Percentiles rank a stretch among this genome's conserved stretches.
These are phyloP conservation scores for Amanita exitialis DNA, from an alignment of 768 basidiomycete genomes.

Conservation along the genomic window DNA sequence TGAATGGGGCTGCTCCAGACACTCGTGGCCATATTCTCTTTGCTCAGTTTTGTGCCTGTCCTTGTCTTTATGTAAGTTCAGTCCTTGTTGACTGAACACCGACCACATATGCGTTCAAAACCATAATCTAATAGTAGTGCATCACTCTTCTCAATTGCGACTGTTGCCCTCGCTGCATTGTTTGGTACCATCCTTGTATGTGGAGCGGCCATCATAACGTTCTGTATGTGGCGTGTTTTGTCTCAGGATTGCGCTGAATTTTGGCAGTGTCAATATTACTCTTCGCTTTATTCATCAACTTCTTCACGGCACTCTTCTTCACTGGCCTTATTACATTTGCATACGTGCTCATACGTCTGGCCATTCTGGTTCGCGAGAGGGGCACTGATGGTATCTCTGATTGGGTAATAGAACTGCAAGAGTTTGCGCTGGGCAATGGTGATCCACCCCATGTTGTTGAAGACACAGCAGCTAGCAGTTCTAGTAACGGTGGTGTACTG, in stretches of 20 bases:
- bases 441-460: background rate
- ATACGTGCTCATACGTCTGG: slow-evolving; percentile 24
- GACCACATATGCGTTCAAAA: background rate
- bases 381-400: slow-evolving; percentile 18
- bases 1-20: slow-evolving; percentile 18
- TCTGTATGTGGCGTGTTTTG: slow-evolving; percentile 16
- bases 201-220: slow-evolving; percentile 18
- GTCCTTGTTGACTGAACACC: background rate
- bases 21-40: slow-evolving; percentile 27
- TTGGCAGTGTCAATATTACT: slow-evolving; percentile 23
- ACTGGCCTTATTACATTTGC: slow-evolving; percentile 19
- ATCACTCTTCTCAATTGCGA: slow-evolving; percentile 25
- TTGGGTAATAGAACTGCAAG: slow-evolving; percentile 13
- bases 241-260: background rate
- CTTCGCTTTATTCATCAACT: slow-evolving; percentile 19
- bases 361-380: slow-evolving; percentile 21
- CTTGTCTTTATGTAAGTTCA: slow-evolving; percentile 28
- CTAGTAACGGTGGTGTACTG: background rate
- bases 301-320: slow-evolving; percentile 22
- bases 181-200: slow-evolving; percentile 20
- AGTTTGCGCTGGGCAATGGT: background rate
- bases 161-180: slow-evolving; percentile 24
- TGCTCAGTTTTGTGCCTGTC: slow-evolving; percentile 24
- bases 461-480: background rate
- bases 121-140: background rate